A percentile compares a stretch with the other conserved stretches of the same genome.
Evolutionary conservation across 2,329 filamentous ascomycete genomes (phyloP).

Genomic region (Bipolaris gigantea): DNA sequence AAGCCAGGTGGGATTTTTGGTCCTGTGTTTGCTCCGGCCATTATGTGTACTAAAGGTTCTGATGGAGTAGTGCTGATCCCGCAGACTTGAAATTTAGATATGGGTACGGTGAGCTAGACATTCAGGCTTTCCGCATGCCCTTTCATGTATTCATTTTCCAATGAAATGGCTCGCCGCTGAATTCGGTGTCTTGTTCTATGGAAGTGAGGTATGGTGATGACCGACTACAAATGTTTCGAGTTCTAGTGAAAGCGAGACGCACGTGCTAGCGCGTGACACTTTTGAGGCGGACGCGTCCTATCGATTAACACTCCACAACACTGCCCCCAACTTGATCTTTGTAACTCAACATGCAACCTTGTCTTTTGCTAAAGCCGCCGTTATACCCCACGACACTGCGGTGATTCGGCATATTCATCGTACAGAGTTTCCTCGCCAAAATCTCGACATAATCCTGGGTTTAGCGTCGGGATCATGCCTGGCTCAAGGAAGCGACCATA

Average conservation of each 20-base stretch:
- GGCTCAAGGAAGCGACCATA: slow-evolving; percentile 33
- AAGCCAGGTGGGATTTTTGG: slow-evolving; percentile 11
- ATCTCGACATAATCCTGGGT: not conserved
- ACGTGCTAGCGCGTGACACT: slow-evolving; percentile 26
- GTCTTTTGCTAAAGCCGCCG: not conserved
- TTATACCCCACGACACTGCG: not conserved
- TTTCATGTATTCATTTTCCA: not conserved
- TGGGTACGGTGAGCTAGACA: not conserved
- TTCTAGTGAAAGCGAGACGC: slow-evolving; percentile 6
- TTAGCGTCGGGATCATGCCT: slow-evolving; percentile 30
- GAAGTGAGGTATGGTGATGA: no score
- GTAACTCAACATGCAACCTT: slow-evolving; percentile 5
- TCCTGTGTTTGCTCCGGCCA: slow-evolving; percentile 1
- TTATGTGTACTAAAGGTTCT: not conserved
- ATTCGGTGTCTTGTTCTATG: not conserved
- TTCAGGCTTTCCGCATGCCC: not conserved
- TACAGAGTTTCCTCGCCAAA: not conserved
- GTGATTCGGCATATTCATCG: not conserved
- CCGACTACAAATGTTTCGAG: not conserved
- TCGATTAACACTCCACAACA: not conserved
- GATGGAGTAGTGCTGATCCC: no score
- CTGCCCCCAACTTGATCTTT: not conserved
- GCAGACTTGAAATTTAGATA: not conserved
- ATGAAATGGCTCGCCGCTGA: not conserved
- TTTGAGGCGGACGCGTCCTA: slow-evolving; percentile 14